Evolutionary conservation across 2,329 filamentous ascomycete species (phyloP), one percentile per base, ranked within the genome.

Genomic region (Eutypa lata): DNA sequence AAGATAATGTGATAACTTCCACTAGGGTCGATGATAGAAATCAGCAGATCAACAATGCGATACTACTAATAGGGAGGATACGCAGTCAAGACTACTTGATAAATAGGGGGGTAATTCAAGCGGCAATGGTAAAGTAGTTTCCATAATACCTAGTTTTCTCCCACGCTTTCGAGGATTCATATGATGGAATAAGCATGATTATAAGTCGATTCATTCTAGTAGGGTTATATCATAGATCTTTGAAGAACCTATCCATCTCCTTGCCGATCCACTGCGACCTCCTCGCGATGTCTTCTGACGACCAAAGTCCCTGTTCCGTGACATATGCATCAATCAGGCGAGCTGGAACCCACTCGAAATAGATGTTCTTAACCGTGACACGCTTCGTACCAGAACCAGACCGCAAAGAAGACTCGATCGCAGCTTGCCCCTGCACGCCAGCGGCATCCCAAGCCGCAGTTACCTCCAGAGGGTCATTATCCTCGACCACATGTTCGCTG

Each of bases 331-430:
- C 75, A 6, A 86, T 70, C 42, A 84, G 62, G 8, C 61, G 53
- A 0, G 75, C 63, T 2, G 79, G 73, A 42, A 85, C 72, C 82
- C 81, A 86, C 68, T 87, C 83, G 47, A 86, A 85, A 54, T 82
- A 83, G n/a, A 79, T 61, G 59, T 81, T 81, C 40, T 65, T 72
- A 48, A 80, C 68, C 16, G 59, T 54, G 13, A 77, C 57, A n/a
- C 57, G 55, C 2, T 58, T 19, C 18, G 33, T 26, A 19, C 28
- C 38, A 3, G 10, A 35, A 3, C 31, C 11, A 16, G 47, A 47
- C 22, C 24, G 48, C 4, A 58, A 16, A 16, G 53, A 52, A 4
- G 49, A 49, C 37, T 61, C 57, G 24, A 61, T 47, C 3, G 51
- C 31, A n/a, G 55, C 46, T 7, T 51, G 55, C 7, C 58, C 62